phyloP scores from a whole-genome alignment of 2,329 filamentous ascomycete species.

The Alternaria ventricosa region DNA sequence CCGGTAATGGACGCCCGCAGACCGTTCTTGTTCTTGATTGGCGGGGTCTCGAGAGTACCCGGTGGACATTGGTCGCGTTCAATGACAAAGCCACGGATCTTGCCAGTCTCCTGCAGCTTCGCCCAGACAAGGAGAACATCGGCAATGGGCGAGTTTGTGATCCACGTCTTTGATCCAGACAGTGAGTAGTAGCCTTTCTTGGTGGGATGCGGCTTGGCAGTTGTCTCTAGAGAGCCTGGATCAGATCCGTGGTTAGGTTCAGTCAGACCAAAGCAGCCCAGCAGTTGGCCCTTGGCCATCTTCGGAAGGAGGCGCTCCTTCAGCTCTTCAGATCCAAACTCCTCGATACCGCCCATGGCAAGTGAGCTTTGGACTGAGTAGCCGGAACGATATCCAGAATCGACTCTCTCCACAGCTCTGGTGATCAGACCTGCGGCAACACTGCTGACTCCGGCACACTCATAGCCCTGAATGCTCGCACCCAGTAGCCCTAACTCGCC shows the following conservation, averaged over 20 bases:
- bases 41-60: conserved; percentile 88
- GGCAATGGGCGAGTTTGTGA: conserved; percentile 90
- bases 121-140: conserved; percentile 91
- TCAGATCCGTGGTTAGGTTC: conserved; percentile 94
- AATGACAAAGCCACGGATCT: conserved; percentile 91
- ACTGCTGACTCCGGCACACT: conserved; percentile 84
- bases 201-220: conserved; percentile 81
- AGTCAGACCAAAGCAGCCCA: conserved; percentile 88
- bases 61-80: conserved; percentile 84
- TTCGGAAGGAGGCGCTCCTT: conserved; percentile 83
- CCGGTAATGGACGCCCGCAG: conserved; percentile 92
- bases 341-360: conserved; percentile 91
- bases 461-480: conserved; percentile 85
- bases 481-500: conserved; percentile 88
- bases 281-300: conserved; percentile 80
- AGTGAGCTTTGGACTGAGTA: conserved; percentile 94
- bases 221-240: conserved; percentile 88
- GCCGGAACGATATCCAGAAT: conserved; percentile 88
- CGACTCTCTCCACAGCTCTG: conserved; percentile 86
- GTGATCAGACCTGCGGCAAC: conserved; percentile 91
- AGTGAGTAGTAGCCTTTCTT: conserved; percentile 83
- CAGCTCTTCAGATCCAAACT: conserved; percentile 84
- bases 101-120: conserved; percentile 86
- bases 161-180: conserved; percentile 90
- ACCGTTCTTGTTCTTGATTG: conserved; percentile 94